Base-by-base conservation (phyloP, 495 filamentous ascomycete species). In the Podospora australis region DNA sequence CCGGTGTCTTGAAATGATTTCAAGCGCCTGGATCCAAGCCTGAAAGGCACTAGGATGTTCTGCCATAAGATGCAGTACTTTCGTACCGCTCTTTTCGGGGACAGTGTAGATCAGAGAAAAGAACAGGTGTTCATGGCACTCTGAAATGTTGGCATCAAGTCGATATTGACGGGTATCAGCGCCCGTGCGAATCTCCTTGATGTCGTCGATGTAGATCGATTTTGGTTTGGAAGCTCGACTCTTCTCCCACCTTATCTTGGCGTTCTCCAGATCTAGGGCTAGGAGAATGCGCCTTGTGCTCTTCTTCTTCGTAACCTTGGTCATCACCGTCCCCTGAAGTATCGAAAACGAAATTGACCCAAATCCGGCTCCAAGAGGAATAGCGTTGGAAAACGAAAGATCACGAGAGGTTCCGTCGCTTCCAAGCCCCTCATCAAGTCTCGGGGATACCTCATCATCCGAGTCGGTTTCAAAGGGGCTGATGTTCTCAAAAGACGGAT, bases 181-280 rank as follows among this genome's bases (percentile, higher is more conserved):
- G 28, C 88, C 91, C 28, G 82, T 78, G 44, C 89, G 82, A 35
- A 98, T 87, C 52, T 95, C 88, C 55, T 84, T 84, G 57, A 98
- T 90, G 59, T 98, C 88, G 53, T 98, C 92, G 48, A 98, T 83
- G 60, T 94, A 94, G 54, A 98, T 86, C 14, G 77, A 79, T 52
- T n/a, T n/a, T n/a, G n/a, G n/a, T n/a, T 95, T 96, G 1, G 81
- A 76, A 0, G 84, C 78, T 42, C 86, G 86, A 3, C 77, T 81
- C 13, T 79, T 78, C 65, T 94, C 83, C 92, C 92, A 98, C 25
- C 73, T 82, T 26, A 97, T 86, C 63, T 88, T 92, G 39, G 84
- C 88, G 5, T 84, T 76, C 43, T 88, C 83, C 17, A 84, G 74
- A 57, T 97, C 87, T 1, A 96, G 74, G 24, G 81, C 77, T 53